Conservation (phyloP, 805 yeast species). For the Candida odintsovae region DNA sequence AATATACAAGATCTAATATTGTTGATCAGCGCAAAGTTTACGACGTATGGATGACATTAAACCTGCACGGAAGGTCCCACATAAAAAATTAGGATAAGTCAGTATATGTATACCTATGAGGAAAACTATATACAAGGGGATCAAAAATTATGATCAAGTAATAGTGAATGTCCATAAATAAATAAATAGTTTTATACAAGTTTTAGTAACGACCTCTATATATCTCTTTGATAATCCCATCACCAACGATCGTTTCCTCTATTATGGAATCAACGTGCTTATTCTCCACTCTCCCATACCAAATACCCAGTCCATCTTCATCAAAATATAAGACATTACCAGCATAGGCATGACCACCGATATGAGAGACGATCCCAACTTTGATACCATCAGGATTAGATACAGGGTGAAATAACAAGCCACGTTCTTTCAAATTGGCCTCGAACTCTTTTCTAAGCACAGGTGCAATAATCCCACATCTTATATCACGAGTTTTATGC, state of each 20-base stretch:
- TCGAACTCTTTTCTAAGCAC: conserved; percentile 45
- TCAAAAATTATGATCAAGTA: too few relatives aligned
- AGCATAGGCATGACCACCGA: conserved; percentile 85
- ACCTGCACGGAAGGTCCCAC: too few relatives aligned
- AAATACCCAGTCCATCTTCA: conserved; percentile 34
- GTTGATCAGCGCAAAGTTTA: too few relatives aligned
- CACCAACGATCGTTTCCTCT: conserved; percentile 42
- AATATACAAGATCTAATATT: too few relatives aligned
- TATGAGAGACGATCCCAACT: conserved; percentile 62
- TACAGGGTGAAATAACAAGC: conserved; percentile 22
- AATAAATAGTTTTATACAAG: background rate
- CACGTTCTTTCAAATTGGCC: conserved; percentile 31
- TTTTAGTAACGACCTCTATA: conserved; percentile 40
- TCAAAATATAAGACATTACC: conserved; percentile 66
- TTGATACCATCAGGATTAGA: conserved; percentile 25
- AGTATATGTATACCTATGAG: too few relatives aligned
- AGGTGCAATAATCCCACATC: conserved; percentile 71
- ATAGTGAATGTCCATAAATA: too few relatives aligned
- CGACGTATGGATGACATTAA: too few relatives aligned
- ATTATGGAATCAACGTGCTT: conserved; percentile 62
- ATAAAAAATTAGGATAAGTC: too few relatives aligned
- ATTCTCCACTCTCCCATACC: conserved; percentile 78
- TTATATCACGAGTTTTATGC: conserved; percentile 51
- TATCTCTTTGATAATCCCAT: conserved; percentile 48
- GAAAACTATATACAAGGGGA: too few relatives aligned